Evolutionary conservation across 2,329 filamentous ascomycete genomes (phyloP).

Genomic region (Colletotrichum sp.): DNA sequence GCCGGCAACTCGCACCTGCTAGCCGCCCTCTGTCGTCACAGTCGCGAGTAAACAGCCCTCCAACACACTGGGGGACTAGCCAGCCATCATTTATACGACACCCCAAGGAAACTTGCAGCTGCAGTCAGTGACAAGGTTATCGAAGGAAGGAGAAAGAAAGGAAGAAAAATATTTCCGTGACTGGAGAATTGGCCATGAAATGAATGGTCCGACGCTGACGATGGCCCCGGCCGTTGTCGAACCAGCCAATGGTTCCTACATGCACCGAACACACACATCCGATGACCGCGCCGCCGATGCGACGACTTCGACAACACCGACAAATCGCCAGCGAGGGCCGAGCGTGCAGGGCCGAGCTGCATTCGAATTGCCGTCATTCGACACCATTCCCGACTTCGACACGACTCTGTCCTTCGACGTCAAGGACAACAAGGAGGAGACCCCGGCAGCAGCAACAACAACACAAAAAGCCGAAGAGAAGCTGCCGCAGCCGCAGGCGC

Average conservation of each 20-base stretch:
- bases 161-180: background rate
- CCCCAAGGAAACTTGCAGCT: background rate
- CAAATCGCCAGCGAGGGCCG: constrained; percentile 21
- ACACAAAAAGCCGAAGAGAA: constrained; percentile 29
- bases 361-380: constrained; percentile 60
- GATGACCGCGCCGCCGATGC: constrained; percentile 28
- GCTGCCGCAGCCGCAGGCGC: background rate
- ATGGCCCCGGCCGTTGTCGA: constrained; percentile 42
- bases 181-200: constrained; percentile 34
- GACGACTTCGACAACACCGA: background rate
- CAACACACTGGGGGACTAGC: background rate
- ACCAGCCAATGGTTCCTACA: constrained; percentile 26
- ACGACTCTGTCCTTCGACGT: constrained; percentile 46
- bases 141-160: background rate
- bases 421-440: constrained; percentile 29
- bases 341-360: constrained; percentile 37
- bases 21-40: background rate
- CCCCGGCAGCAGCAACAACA: background rate
- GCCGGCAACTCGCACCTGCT: constrained; percentile 1
- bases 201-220: constrained; percentile 39
- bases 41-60: background rate
- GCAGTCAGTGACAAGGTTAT: background rate
- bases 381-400: constrained; percentile 54
- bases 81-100: background rate
- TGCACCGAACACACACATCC: constrained; percentile 39